Base-by-base conservation (phyloP, 2,329 filamentous ascomycete species). In the Venturiaceae sp. region DNA sequence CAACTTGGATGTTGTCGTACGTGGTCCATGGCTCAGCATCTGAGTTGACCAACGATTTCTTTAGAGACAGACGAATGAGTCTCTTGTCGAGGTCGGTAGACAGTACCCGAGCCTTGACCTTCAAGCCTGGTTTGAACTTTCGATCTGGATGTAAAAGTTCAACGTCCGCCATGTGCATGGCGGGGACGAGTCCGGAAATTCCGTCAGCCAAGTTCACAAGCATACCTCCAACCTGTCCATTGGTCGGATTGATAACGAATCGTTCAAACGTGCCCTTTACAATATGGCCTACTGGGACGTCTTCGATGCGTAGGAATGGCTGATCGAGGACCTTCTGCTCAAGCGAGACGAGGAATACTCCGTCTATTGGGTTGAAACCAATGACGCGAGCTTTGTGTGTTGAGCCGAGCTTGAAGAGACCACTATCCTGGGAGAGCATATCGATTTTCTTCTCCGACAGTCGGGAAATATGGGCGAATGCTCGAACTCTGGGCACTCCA, bases 391-490 rank as follows among this genome's bases (percentile, higher is more conserved):
- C 90, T 55, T 85, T 83, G 72, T 99, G 94, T 16, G 81, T 82
- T 0, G 91, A 87, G 41, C 84, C 90, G 21, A 88, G 69, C 71
- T 90, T 88, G 76, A 85, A 96, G 2, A 86, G 80, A 0, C 94
- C 94, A 19, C 84, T 85, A 3, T 83, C 79, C 62, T 90, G 83
- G 14, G 89, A 88, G 5, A 99, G 77, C 1, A 83, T 83, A 62
- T 97, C 94, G 57, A 96, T 82, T 70, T 94, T 95, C 64, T 87
- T 86, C 69, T 99, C 92, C 60, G 92, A 88, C 61, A 99, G 82
- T 63, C 89, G 84, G 1, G 94, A 99, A 63, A 99, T 95, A 71
- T 99, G 94, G 23, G 95, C 91, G 67, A 96, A 99, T 9, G 90
- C 90, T n/a, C 83, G 77, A 2, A 92, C 77, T 32, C 85, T 82